Base-by-base conservation (phyloP, 495 filamentous ascomycete species). In the Penicillium pulvis region DNA sequence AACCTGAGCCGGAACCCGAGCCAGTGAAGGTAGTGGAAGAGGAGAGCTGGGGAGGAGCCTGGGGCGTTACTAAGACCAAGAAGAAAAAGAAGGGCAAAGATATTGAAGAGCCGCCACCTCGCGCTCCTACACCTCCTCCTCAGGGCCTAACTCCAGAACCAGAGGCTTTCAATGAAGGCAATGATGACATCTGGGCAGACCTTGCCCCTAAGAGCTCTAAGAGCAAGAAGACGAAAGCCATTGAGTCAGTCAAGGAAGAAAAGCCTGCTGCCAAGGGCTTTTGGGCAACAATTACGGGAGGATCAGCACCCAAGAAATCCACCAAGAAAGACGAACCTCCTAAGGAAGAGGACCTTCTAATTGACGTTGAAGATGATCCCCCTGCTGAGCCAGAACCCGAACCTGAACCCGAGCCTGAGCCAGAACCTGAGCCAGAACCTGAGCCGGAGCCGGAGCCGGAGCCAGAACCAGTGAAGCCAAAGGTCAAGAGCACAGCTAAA, bases 71-170 rank as follows among this genome's bases (percentile, higher is more conserved):
- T n/a, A 75, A 78, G 51, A 71, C 76, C 11, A 78, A 78, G 64
- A 83, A 81, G 55, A 81, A 80, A 61, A 75, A 81, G 20, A 75
- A 74, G 56, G 56, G 66, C 10, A 74, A 74, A 51, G 70, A 72
- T 44, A 69, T 64, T 46, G 70, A 72, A 30, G 66, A 71, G 19
- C 71, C 69, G 33, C 78, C 75, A 43, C 76, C 72, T 51, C 79
- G 78, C 62, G 85, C 79, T 55, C 83, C 68, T 47, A 80, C 78
- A 23, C 79, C 80, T 24, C 80, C 81, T 61, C 75, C 79, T 58
- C 70, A 81, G 69, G 72, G 75, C 26, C 60, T 78, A 12, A 75
- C 67, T 17, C 78, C 73, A 19, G 81, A 81, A 23, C 73, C 75
- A 12, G 75, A 79, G 24, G 62, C 67, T 23, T 63, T 54, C 20